Evolutionary conservation across 257 asterid genomes (phyloP).

Genomic region (Solanum dulcamara): DNA sequence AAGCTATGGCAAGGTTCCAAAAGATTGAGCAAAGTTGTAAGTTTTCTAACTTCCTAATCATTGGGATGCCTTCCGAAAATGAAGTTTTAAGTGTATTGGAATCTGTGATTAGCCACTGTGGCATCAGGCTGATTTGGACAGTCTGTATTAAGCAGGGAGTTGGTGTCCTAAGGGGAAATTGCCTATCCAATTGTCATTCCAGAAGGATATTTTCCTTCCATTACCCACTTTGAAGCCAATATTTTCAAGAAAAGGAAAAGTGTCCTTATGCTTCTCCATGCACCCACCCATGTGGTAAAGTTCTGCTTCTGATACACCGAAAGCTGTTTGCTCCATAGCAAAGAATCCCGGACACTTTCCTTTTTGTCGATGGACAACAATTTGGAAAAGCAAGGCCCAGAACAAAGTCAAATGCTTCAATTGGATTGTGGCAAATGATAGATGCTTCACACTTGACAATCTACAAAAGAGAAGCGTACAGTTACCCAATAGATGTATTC

Average conservation of each 20-base stretch:
- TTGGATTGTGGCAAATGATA: not conserved
- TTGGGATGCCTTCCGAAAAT: not conserved
- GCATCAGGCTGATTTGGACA: not conserved
- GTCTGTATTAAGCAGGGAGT: not conserved
- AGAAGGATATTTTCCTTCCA: not conserved
- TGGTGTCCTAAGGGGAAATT: not conserved
- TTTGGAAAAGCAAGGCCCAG: not conserved
- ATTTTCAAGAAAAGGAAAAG: not conserved
- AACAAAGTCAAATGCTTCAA: not conserved
- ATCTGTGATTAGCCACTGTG: not conserved
- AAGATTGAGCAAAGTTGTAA: not conserved
- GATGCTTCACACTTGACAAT: not conserved
- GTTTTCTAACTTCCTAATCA: not conserved
- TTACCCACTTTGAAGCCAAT: not conserved
- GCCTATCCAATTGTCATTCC: not conserved
- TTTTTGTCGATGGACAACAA: not conserved
- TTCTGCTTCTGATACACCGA: not conserved
- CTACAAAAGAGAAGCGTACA: not conserved
- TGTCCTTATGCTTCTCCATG: not conserved
- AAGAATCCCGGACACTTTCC: not conserved
- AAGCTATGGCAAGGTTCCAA: not conserved
- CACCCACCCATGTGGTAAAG: not conserved
- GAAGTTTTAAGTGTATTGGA: not conserved
- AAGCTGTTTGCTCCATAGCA: not conserved
- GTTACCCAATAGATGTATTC: not conserved